A percentile compares a stretch with the other conserved stretches of the same genome.
Conservation (phyloP, 2,329 filamentous ascomycete species). For the Diaporthe sp. region DNA sequence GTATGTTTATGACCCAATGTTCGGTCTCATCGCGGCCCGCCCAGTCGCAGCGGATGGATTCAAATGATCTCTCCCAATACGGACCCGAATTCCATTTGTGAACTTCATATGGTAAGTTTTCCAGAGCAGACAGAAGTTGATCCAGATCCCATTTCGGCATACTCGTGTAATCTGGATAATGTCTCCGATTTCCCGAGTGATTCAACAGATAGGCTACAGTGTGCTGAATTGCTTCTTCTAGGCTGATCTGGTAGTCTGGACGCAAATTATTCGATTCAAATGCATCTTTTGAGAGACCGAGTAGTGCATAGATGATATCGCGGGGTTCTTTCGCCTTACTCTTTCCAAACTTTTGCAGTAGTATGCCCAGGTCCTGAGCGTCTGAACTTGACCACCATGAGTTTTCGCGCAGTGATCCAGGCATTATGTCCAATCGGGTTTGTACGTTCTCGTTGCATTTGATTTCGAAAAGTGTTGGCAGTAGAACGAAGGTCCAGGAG, state of each 20-base stretch:
- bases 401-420: not conserved
- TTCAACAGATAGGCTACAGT: not conserved
- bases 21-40: too few species aligned
- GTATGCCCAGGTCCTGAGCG: not conserved
- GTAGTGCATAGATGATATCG: not conserved
- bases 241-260: not conserved
- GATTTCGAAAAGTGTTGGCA: not conserved
- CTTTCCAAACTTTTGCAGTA: not conserved
- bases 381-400: not conserved
- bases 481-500: not conserved
- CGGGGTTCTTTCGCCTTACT: not conserved
- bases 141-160: not conserved
- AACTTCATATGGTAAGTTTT: not conserved
- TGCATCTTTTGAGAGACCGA: not conserved
- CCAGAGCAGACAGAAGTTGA: not conserved
- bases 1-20: too few species aligned
- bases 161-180: not conserved
- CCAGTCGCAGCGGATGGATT: too few species aligned
- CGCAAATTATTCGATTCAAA: not conserved
- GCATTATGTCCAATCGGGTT: not conserved
- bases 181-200: not conserved
- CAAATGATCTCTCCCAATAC: too few species aligned
- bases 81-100: too few species aligned
- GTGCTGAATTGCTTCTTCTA: not conserved
- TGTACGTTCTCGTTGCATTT: not conserved